Evolutionary conservation across 2,329 filamentous ascomycete species (phyloP), one percentile per base, ranked within the genome.

Genomic region (Blastomyces parvus): DNA sequence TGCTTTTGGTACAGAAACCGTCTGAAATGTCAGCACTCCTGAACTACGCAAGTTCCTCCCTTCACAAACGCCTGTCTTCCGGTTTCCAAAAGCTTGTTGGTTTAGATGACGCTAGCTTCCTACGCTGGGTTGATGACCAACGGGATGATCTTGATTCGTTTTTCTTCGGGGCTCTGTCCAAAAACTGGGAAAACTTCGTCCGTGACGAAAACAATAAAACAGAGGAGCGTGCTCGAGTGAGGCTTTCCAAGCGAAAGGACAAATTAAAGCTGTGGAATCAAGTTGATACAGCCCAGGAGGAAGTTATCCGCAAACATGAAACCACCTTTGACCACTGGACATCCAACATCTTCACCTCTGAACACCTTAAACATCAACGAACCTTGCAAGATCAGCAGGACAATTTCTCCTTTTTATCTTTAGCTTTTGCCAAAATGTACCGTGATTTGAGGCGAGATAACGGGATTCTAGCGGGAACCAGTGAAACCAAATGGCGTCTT

Each of bases 311-410:
- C 62, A 86, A 86, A n/a, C 93, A 97, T 70, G 90, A 96, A 70
- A 86, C 89, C 67, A 89, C 90, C 0, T 93, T 94, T 63, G 88
- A 85, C 50, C 88, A 93, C 64, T 99, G 93, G 94, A 89, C 93
- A 79, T 91, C 92, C 69, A 97, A 96, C 70, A 96, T 99, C 50
- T 94, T 93, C 74, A 87, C 88, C 59, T 91, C 93, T 0, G 94
- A 99, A 73, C 88, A 94, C 67, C 84, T 93, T 71, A 97, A 96
- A 73, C 88, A 96, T 67, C 93, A 97, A 73, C 84, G 94, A 66
- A 83, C 90, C 19, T 78, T 91, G 62, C 94, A 99, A 74, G 95
- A 99, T 70, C 90, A 96, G 70, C 91, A 97, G 69, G 94, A 99
- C 72, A 93, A 92, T 70, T 83, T 90, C 64, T 82, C 83, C 0